Conservation (phyloP, 495 filamentous ascomycete species). For the Chaetomium tenue region DNA sequence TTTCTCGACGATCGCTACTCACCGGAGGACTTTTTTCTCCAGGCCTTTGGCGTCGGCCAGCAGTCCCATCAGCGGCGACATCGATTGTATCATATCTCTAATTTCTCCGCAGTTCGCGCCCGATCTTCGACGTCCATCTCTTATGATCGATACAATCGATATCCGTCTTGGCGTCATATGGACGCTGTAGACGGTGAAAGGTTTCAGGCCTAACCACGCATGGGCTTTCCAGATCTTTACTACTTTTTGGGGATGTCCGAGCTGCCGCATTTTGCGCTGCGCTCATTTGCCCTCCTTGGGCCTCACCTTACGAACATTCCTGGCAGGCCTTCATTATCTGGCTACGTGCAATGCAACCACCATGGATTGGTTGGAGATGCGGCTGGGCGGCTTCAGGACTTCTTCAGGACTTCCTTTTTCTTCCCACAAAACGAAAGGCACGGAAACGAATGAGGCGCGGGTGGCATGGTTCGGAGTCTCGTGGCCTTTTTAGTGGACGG, state of each 20-base stretch:
- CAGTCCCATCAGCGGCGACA: slow-evolving; percentile 15
- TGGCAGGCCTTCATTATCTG: not conserved
- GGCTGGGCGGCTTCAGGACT: not conserved
- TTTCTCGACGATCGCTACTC: not conserved
- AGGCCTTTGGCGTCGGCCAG: not conserved
- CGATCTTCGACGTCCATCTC: not conserved
- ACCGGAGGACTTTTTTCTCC: not conserved
- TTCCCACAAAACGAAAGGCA: not conserved
- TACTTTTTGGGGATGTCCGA: not conserved
- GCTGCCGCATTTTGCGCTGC: not conserved
- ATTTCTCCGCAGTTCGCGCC: slow-evolving; percentile 5
- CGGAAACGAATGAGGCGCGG: slow-evolving; percentile 14
- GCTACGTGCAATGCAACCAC: not conserved
- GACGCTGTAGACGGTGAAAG: not conserved
- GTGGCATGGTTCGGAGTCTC: slow-evolving; percentile 11
- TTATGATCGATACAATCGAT: slow-evolving; percentile 8
- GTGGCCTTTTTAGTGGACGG: not conserved
- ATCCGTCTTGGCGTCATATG: not conserved
- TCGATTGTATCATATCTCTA: slow-evolving; percentile 21
- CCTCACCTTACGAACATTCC: not conserved
- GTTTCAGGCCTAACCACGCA: not conserved
- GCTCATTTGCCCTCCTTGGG: not conserved
- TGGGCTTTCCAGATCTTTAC: not conserved
- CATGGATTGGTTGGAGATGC: not conserved
- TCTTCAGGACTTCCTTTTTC: not conserved